phyloP scores from a whole-genome alignment of 2,329 filamentous ascomycete genomes.

The Arthroderma uncinatum region DNA sequence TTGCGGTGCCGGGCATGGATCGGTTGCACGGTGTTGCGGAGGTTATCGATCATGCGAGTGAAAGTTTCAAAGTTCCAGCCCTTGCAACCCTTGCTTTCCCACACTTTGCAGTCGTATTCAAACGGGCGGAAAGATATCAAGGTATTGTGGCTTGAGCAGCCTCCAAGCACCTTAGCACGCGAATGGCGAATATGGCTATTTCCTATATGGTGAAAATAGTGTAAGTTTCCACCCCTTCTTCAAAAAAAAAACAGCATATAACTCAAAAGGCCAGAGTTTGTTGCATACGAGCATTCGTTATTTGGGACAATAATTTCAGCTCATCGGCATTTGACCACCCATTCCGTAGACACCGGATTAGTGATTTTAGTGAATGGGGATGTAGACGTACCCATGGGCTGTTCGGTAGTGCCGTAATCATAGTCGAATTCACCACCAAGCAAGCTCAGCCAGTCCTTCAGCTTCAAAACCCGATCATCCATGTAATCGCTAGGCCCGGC shows the following conservation, averaged over 20 bases:
- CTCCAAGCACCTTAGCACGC: conserved; percentile 80
- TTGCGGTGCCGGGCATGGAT: conserved; percentile 78
- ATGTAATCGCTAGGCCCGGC: conserved; percentile 81
- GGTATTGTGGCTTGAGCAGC: conserved; percentile 89
- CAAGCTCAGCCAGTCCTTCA: conserved; percentile 76
- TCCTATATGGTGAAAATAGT: conserved; percentile 38
- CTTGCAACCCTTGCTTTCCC: conserved; percentile 68
- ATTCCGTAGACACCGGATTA: not conserved
- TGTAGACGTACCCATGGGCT: conserved; percentile 55
- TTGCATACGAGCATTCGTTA: not conserved
- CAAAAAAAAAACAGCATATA: not conserved
- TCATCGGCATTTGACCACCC: too few species aligned
- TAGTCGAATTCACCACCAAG: conserved; percentile 83
- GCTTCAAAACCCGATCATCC: conserved; percentile 73
- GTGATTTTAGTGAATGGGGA: not conserved
- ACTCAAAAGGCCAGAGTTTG: not conserved
- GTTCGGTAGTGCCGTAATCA: conserved; percentile 79
- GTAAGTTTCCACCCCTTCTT: conserved; percentile 5
- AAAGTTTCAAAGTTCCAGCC: conserved; percentile 83
- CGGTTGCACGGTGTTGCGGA: conserved; percentile 82
- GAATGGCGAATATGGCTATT: conserved; percentile 90
- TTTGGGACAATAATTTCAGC: not conserved
- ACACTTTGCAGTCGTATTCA: conserved; percentile 74
- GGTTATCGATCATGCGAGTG: conserved; percentile 67
- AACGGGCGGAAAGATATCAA: conserved; percentile 88